phyloP scores from a whole-genome alignment of 768 basidiomycete genomes.

The Mycena leptocephala region DNA sequence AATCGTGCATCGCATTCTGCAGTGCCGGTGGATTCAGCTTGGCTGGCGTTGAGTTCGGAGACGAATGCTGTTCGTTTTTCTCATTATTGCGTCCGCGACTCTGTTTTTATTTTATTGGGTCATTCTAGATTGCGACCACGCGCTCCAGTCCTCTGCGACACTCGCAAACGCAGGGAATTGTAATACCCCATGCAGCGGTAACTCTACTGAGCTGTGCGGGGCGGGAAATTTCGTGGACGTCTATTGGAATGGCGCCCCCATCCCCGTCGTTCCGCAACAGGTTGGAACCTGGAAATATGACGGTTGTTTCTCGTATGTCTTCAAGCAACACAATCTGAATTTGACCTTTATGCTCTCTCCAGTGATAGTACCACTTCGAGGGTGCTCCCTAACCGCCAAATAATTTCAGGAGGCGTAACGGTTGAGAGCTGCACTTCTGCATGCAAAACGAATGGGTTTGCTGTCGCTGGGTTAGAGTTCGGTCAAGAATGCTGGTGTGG shows the following conservation, averaged over 20 bases:
- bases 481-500: conserved; percentile 49
- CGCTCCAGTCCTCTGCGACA: conserved; percentile 51
- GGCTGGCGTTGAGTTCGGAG: conserved; percentile 67
- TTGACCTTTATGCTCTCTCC: conserved; percentile 3
- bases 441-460: conserved; percentile 57
- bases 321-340: not conserved
- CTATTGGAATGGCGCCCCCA: conserved; percentile 59
- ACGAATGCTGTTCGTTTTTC: conserved; percentile 65
- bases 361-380: conserved; percentile 23
- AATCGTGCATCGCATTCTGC: conserved; percentile 36
- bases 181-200: conserved; percentile 59
- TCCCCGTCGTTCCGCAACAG: conserved; percentile 55
- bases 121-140: conserved; percentile 61
- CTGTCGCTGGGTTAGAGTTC: conserved; percentile 60
- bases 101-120: not conserved
- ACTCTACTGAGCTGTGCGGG: conserved; percentile 60
- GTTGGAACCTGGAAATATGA: conserved; percentile 65
- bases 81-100: not conserved
- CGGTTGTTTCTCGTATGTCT: conserved; percentile 64
- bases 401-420: conserved; percentile 48
- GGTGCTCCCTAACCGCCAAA: conserved; percentile 27
- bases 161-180: conserved; percentile 49
- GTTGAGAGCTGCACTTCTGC: conserved; percentile 58
- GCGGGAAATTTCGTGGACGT: conserved; percentile 61
- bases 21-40: conserved; percentile 52